phyloP scores from a whole-genome alignment of 805 yeast genomes.

The Cyberlindnera maritima region DNA sequence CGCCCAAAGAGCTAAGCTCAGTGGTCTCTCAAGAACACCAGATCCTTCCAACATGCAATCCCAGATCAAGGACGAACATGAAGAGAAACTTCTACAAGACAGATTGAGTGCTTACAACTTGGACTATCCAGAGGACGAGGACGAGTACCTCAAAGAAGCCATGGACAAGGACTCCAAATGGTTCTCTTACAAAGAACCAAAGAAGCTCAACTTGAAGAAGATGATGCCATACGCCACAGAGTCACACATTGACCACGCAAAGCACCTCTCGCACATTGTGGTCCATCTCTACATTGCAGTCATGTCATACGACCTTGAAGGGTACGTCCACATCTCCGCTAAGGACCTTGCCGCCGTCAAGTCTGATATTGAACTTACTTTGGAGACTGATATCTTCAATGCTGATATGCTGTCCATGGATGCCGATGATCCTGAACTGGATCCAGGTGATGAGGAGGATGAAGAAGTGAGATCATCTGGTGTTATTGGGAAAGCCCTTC shows the following conservation, averaged over 20 bases:
- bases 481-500: conserved; percentile 56
- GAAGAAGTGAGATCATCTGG: conserved; percentile 38
- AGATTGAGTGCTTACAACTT: conserved; percentile 42
- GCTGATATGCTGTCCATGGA: conserved; percentile 36
- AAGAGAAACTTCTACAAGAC: conserved; percentile 24
- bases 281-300: conserved; percentile 77
- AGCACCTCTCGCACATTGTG: conserved; percentile 75
- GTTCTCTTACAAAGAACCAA: conserved; percentile 35
- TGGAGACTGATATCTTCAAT: conserved; percentile 51
- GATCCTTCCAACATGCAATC: conserved; percentile 20
- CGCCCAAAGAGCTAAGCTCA: conserved; percentile 7
- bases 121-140: conserved; percentile 48
- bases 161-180: conserved; percentile 37
- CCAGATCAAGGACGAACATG: conserved; percentile 9
- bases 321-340: conserved; percentile 62
- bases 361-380: conserved; percentile 42
- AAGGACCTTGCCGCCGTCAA: conserved; percentile 56
- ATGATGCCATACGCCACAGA: conserved; percentile 77
- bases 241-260: conserved; percentile 61
- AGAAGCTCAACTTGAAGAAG: conserved; percentile 31
- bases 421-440: conserved; percentile 32
- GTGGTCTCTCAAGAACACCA: conserved; percentile 24
- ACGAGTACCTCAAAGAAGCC: conserved; percentile 29
- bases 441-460: conserved; percentile 36
- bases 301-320: conserved; percentile 69